A percentile compares a stretch with the other conserved stretches of the same genome.
phyloP scores from a whole-genome alignment of 495 filamentous ascomycete species.

The Neurospora discreta region DNA sequence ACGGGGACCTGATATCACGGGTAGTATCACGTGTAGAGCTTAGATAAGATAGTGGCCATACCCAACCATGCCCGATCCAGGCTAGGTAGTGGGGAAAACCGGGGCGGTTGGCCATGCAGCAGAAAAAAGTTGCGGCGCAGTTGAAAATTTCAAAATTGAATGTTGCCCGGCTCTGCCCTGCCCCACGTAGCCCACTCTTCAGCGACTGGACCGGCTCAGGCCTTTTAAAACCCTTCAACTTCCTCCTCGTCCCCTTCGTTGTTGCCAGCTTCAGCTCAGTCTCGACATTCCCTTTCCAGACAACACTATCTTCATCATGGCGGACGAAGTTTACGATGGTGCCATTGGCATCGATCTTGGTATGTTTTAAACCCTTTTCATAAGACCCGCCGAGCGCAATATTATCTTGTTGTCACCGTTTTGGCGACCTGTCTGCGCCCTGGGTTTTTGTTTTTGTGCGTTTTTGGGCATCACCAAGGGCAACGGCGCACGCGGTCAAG shows the following conservation, averaged over 20 bases:
- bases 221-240: not conserved
- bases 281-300: conserved; percentile 7
- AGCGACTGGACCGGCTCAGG: not conserved
- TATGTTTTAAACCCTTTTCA: conserved; percentile 35
- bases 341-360: conserved; percentile 99
- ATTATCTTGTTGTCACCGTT: not conserved
- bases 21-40: not conserved
- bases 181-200: conserved; percentile 20
- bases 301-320: conserved; percentile 38
- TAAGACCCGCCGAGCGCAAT: not conserved
- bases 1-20: not conserved
- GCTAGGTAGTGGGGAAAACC: not conserved
- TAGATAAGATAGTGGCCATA: not conserved
- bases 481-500: conserved; percentile 4
- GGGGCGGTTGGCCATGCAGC: not conserved
- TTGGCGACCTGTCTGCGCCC: not conserved
- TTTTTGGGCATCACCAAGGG: not conserved
- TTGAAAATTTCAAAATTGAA: conserved; percentile 24
- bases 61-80: not conserved
- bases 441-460: not conserved
- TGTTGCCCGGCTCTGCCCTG: conserved; percentile 11
- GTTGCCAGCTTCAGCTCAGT: conserved; percentile 18
- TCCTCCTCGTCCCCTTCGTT: conserved; percentile 10
- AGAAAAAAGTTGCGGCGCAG: conserved; percentile 21
- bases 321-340: conserved; percentile 96